These are phyloP conservation scores for Pseudogymnoascus sp. DNA, from an alignment of 2,329 filamentous ascomycete species.

Conservation along the genomic window DNA sequence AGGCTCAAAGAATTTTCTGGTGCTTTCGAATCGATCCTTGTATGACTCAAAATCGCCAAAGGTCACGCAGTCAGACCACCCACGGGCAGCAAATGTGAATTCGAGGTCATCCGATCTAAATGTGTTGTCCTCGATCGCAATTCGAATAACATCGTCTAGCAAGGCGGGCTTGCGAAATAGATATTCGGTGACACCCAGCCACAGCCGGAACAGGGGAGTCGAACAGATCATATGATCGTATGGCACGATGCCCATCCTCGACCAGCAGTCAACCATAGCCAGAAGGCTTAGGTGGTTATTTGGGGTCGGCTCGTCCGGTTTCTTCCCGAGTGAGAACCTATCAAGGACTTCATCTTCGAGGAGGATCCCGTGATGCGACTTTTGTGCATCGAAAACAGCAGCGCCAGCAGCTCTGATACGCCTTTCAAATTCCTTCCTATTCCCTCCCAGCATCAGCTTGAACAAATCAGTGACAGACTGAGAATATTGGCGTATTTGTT, in stretches of 20 bases:
- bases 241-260: constrained; percentile 81
- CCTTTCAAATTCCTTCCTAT: constrained; percentile 61
- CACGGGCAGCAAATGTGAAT: constrained; percentile 92
- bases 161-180: constrained; percentile 76
- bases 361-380: constrained; percentile 58
- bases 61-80: constrained; percentile 89
- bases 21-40: constrained; percentile 80
- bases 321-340: constrained; percentile 72
- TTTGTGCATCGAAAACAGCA: constrained; percentile 51
- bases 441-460: constrained; percentile 90
- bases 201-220: constrained; percentile 91
- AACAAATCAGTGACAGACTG: constrained; percentile 86
- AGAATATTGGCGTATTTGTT: constrained; percentile 92
- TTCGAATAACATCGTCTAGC: constrained; percentile 76
- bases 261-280: constrained; percentile 98
- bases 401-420: constrained; percentile 75
- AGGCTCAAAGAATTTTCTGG: constrained; percentile 85
- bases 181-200: constrained; percentile 95
- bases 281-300: constrained; percentile 93
- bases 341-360: constrained; percentile 76
- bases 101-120: constrained; percentile 95
- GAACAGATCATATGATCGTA: constrained; percentile 99
- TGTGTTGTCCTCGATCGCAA: constrained; percentile 79
- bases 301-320: constrained; percentile 48
- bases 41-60: constrained; percentile 92